A percentile compares a stretch with the other conserved stretches of the same genome.
Conservation (phyloP, 306 rosid genomes). For the Astragalus glycyphyllos region DNA sequence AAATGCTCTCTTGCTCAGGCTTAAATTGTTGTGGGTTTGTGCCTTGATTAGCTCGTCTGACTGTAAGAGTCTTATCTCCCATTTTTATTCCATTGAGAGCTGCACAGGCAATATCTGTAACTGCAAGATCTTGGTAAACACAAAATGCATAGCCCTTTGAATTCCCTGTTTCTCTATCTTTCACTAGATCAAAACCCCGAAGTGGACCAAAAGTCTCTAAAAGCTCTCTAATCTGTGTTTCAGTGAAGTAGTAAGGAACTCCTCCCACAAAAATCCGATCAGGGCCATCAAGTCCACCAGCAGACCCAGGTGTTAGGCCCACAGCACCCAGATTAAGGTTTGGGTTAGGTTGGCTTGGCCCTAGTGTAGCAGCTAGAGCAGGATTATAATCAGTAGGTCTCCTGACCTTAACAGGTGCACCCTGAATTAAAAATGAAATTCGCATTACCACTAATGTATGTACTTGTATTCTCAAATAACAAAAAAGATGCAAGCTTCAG, state of each 20-base stretch:
- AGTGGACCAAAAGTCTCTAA: conserved; percentile 97
- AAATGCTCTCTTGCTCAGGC: conserved; percentile 92
- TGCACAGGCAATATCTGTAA: conserved; percentile 98
- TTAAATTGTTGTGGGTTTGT: conserved; percentile 79
- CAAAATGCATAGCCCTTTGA: conserved; percentile 99
- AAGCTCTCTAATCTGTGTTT: conserved; percentile 92
- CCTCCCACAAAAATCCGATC: conserved; percentile 99
- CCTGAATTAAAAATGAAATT: conserved; percentile 54
- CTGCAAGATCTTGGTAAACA: conserved; percentile 98
- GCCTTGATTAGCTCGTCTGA: conserved; percentile 98
- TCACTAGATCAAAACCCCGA: conserved; percentile 95
- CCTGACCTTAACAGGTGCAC: conserved; percentile 99
- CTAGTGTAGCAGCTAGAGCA: conserved; percentile 95
- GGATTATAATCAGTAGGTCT: conserved; percentile 98
- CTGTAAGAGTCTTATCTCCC: conserved; percentile 99
- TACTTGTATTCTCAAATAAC: not conserved
- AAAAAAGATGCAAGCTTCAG: not conserved
- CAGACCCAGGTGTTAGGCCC: conserved; percentile 97
- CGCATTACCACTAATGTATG: not conserved
- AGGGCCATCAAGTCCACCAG: conserved; percentile 99
- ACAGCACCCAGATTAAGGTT: conserved; percentile 88
- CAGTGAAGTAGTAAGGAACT: conserved; percentile 94
- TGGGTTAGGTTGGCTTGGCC: conserved; percentile 98
- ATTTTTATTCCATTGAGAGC: conserved; percentile 98
- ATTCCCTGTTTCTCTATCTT: conserved; percentile 98